Evolutionary conservation across 495 filamentous ascomycete genomes (phyloP).

Genomic region (Recurvomyces mirabilis): DNA sequence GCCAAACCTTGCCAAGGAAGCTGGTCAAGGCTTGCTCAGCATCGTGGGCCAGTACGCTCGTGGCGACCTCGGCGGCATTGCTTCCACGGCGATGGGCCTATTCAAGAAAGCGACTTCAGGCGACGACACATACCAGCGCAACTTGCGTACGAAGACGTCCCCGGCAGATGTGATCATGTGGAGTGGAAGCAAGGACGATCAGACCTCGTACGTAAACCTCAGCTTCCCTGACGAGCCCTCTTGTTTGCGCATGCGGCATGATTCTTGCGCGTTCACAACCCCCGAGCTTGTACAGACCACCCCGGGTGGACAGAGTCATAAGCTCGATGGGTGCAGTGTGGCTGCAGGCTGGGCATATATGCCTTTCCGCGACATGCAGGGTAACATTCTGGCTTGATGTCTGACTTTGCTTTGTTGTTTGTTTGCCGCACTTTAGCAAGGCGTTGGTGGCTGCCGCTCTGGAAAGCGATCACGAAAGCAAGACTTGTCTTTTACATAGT

Average conservation of each 20-base stretch:
- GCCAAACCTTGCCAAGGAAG: conserved; percentile 95
- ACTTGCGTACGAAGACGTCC: conserved; percentile 81
- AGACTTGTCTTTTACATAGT: conserved; percentile 1
- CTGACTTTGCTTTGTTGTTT: conserved; percentile 12
- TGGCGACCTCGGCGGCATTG: conserved; percentile 77
- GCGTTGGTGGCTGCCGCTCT: conserved; percentile 7
- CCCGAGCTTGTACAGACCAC: background rate
- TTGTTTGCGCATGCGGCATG: conserved; percentile 1
- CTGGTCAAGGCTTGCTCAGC: conserved; percentile 81
- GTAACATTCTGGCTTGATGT: conserved; percentile 6
- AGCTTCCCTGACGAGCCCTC: conserved; percentile 25
- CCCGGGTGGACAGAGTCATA: background rate
- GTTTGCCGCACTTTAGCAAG: conserved; percentile 8
- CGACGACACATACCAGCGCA: conserved; percentile 67
- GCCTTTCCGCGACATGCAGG: conserved; percentile 10
- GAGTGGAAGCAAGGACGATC: conserved; percentile 90
- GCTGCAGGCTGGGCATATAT: background rate
- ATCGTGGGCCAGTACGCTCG: conserved; percentile 83
- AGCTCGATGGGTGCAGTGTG: background rate
- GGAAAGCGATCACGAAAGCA: conserved; percentile 7
- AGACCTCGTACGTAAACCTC: conserved; percentile 68
- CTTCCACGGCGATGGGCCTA: conserved; percentile 70
- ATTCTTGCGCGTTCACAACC: background rate
- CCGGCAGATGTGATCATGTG: conserved; percentile 96
- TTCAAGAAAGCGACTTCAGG: conserved; percentile 87